Base-by-base conservation (phyloP, 2,329 filamentous ascomycete genomes). In the Ceratocystis variospora region DNA sequence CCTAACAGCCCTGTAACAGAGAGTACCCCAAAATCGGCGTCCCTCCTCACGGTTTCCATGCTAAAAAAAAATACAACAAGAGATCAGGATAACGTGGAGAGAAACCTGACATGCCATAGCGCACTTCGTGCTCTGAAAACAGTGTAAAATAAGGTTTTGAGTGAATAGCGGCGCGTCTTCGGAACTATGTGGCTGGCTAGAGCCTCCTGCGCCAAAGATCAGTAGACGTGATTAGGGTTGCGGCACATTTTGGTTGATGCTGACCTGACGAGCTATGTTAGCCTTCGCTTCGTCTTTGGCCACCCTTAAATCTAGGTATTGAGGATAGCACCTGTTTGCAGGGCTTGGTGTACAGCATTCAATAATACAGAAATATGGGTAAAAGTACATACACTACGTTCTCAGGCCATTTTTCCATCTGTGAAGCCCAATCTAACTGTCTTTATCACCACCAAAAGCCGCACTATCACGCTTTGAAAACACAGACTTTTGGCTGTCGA, bases 391-490 rank as follows among this genome's bases (percentile, higher is more conserved):
- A 17, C 28, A 59, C 5, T 12, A 4, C n/a, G 5, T 37, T 37
- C 6, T 7, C 10, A 19, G 5, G 28, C 28, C 55, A n/a, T 37
- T 33, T 10, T 8, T 19, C 55, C 33, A n/a, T 59, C 28, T 33
- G 55, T 10, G 8, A 7, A 33, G 31, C 15, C 12, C 3, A 59
- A 37, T 33, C 1, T n/a, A 0, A 0, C 5, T 6, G 8, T 46
- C 2, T 19, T 33, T 37, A 17, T 33, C 1, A n/a, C 5, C 28
- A 0, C n/a, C 22, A 17, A 10, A 22, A 44, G 25, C 37, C 8
- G 61, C 44, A 63, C 41, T 48, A 63, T 48, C 31, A 31, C 15
- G 37, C 61, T 59, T 44, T 22, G 41, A 63, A 63, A 63, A 63
- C 44, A 50, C 28, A 15, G 61, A n/a, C 44, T 48, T 63, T 63